Percentiles rank a stretch among this genome's conserved stretches.
These are phyloP conservation scores for Carex cristatella DNA, from an alignment of 176 grass and related monocot species.

Conservation along the genomic window DNA sequence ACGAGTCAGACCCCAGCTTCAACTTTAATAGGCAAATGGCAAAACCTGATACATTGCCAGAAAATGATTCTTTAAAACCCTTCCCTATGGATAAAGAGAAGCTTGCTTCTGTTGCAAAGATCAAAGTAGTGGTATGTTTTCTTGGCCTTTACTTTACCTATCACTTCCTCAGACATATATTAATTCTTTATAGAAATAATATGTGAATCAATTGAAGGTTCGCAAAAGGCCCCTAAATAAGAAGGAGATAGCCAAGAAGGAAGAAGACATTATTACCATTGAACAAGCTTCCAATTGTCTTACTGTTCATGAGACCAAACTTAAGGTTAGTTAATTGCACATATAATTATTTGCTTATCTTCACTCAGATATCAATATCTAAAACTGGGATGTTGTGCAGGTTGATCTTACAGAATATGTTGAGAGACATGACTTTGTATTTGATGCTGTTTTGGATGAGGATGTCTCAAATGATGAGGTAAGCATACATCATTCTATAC, in stretches of 20 bases:
- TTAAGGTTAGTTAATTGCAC: slow-evolving; percentile 55
- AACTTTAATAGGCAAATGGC: slow-evolving; percentile 36
- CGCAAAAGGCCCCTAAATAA: slow-evolving; percentile 98
- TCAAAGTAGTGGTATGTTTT: slow-evolving; percentile 98
- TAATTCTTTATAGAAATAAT: neutral
- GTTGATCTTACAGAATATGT: slow-evolving; percentile 98
- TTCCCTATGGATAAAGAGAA: slow-evolving; percentile 76
- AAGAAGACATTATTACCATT: slow-evolving; percentile 97
- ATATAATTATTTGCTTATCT: slow-evolving; percentile 14
- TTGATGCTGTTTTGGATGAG: slow-evolving; percentile 98
- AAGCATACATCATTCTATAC: neutral
- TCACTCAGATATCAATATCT: slow-evolving; percentile 4
- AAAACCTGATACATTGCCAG: slow-evolving; percentile 44
- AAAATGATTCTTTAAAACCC: slow-evolving; percentile 44
- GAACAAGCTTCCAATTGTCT: slow-evolving; percentile 59
- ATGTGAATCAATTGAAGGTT: slow-evolving; percentile 44
- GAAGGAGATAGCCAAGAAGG: slow-evolving; percentile 84
- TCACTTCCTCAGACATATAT: neutral
- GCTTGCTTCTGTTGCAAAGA: slow-evolving; percentile 72
- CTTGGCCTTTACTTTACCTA: slow-evolving; percentile 8
- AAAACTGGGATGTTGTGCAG: slow-evolving; percentile 30
- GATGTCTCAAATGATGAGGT: slow-evolving; percentile 98
- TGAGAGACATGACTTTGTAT: slow-evolving; percentile 94
- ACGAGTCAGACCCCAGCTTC: slow-evolving; percentile 53
- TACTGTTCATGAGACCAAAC: slow-evolving; percentile 98